phyloP scores from a whole-genome alignment of 129 eudicot species.

The Saussurea involucrata region DNA sequence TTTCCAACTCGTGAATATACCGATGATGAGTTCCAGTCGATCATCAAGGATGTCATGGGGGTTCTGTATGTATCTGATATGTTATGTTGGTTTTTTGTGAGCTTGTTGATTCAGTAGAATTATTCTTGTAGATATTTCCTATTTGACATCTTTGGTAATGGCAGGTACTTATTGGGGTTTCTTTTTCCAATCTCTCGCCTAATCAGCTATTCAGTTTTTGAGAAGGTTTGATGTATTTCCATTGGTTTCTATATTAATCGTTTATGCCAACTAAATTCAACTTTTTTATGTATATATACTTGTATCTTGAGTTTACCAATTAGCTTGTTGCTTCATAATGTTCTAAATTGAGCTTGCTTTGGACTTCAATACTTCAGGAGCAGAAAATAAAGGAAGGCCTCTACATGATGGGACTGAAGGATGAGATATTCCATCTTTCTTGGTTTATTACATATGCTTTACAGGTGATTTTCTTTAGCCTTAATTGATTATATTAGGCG shows the following conservation, averaged over 20 bases:
- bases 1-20: slow-evolving; percentile 99
- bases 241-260: slow-evolving; percentile 1
- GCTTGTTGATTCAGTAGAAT: background rate
- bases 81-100: background rate
- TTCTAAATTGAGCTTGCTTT: slow-evolving; percentile 21
- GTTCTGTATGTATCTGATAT: slow-evolving; percentile 66
- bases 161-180: slow-evolving; percentile 93
- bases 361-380: slow-evolving; percentile 54
- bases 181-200: slow-evolving; percentile 97
- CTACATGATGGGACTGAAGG: slow-evolving; percentile 99
- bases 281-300: background rate
- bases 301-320: slow-evolving; percentile 8
- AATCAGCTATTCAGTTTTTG: slow-evolving; percentile 89
- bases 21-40: slow-evolving; percentile 98
- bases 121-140: background rate
- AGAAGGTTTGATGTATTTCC: slow-evolving; percentile 63
- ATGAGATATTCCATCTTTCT: slow-evolving; percentile 79
- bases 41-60: slow-evolving; percentile 96
- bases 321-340: slow-evolving; percentile 11
- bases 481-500: background rate
- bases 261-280: background rate
- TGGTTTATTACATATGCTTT: slow-evolving; percentile 88
- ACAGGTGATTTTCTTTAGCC: slow-evolving; percentile 57
- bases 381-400: slow-evolving; percentile 97
- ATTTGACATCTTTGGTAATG: slow-evolving; percentile 18